Percentiles rank a stretch among this genome's conserved stretches.
phyloP scores from a whole-genome alignment of 768 basidiomycete genomes.

The Phanerochaete sordida region DNA sequence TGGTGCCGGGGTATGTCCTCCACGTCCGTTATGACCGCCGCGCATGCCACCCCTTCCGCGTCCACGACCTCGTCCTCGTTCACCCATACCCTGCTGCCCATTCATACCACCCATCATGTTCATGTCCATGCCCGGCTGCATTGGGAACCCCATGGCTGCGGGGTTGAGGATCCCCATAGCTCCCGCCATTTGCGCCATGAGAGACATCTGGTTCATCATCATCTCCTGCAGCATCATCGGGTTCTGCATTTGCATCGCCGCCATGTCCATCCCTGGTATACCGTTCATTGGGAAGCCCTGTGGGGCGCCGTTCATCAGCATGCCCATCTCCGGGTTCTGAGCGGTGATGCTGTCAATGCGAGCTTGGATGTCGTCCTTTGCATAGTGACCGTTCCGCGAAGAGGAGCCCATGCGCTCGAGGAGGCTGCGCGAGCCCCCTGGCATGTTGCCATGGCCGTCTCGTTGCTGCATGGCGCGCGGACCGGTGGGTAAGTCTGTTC shows the following conservation, averaged over 20 bases:
- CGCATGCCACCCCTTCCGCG: constrained; percentile 20
- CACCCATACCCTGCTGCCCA: constrained; percentile 26
- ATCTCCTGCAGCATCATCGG: constrained; percentile 81
- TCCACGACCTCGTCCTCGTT: constrained; percentile 29
- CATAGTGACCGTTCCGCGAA: constrained; percentile 14
- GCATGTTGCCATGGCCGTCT: constrained; percentile 29
- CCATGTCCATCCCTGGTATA: constrained; percentile 59
- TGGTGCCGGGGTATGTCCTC: constrained; percentile 20
- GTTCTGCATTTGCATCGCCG: constrained; percentile 56
- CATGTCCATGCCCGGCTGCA: constrained; percentile 51
- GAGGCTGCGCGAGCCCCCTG: constrained; percentile 54
- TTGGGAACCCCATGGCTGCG: constrained; percentile 55
- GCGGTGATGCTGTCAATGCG: constrained; percentile 77
- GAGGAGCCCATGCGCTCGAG: constrained; percentile 75
- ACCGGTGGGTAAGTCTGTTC: constrained; percentile 77
- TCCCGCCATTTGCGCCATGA: constrained; percentile 91
- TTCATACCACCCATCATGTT: constrained; percentile 44
- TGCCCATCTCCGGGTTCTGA: constrained; percentile 43
- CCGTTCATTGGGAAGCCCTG: constrained; percentile 25
- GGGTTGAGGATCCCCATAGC: constrained; percentile 78
- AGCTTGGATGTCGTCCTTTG: constrained; percentile 67
- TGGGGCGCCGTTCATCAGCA: constrained; percentile 35
- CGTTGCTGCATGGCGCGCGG: constrained; percentile 78
- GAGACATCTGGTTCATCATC: constrained; percentile 89
- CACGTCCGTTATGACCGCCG: constrained; percentile 18